Percentiles rank a stretch among this genome's conserved stretches.
Evolutionary conservation across 768 basidiomycete genomes (phyloP).

Genomic region (Boletus fagicola): DNA sequence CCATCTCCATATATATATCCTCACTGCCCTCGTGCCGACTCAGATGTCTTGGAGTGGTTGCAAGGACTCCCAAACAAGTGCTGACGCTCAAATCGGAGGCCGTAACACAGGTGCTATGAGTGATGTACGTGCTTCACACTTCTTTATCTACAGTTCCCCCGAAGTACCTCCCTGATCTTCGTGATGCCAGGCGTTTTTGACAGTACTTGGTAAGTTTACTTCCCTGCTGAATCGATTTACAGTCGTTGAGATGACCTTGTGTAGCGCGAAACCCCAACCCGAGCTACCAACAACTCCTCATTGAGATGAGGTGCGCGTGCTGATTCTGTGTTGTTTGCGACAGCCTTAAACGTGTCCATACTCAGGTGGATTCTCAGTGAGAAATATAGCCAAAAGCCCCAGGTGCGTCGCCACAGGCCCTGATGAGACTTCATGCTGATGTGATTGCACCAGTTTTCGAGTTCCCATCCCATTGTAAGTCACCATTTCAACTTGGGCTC

Average conservation of each 20-base stretch:
- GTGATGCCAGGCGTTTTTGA: conserved; percentile 51
- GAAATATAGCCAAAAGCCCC: conserved; percentile 59
- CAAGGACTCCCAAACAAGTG: conserved; percentile 80
- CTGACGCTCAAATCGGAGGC: conserved; percentile 67
- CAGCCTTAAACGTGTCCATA: not conserved
- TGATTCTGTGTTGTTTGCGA: not conserved
- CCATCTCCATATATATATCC: not conserved
- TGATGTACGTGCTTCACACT: conserved; percentile 45
- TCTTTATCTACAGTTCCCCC: not conserved
- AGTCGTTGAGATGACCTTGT: not conserved
- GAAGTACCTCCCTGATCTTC: not conserved
- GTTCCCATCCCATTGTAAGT: conserved; percentile 44
- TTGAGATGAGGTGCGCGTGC: conserved; percentile 39
- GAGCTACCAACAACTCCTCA: conserved; percentile 51
- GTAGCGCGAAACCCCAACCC: conserved; percentile 46
- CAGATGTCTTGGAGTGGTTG: conserved; percentile 87
- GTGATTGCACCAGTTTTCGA: conserved; percentile 35
- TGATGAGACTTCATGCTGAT: conserved; percentile 7
- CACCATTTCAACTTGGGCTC: not conserved
- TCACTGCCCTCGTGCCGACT: not conserved
- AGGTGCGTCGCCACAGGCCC: conserved; percentile 26
- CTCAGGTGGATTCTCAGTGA: conserved; percentile 39
- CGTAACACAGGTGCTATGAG: conserved; percentile 78
- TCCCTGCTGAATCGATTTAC: not conserved
- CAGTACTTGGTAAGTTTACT: conserved; percentile 44